Percentiles rank a stretch among this genome's conserved stretches.
These are phyloP conservation scores for Elaeis guineensis DNA, from an alignment of 176 grass and related monocot genomes.

Conservation along the genomic window DNA sequence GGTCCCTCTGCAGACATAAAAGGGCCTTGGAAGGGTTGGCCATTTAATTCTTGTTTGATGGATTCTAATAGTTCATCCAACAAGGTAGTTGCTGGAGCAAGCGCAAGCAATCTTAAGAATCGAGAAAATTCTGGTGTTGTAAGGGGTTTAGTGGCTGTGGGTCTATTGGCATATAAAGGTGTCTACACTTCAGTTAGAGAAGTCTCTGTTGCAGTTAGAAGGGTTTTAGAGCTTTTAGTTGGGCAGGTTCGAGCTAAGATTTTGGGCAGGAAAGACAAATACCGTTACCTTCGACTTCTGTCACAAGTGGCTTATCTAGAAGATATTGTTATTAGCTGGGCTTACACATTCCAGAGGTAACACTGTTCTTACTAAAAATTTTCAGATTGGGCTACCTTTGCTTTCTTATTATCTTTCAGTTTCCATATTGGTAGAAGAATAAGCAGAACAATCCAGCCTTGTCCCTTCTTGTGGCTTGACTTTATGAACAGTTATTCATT, in stretches of 20 bases:
- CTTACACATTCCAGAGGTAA: constrained; percentile 79
- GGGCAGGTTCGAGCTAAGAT: constrained; percentile 57
- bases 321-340: constrained; percentile 80
- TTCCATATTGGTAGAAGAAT: no score
- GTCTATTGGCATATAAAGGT: constrained; percentile 83
- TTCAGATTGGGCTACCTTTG: constrained; percentile 25
- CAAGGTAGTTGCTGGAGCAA: constrained; percentile 45
- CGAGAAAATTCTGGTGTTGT: constrained; percentile 46
- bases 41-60: constrained; percentile 89
- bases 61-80: constrained; percentile 26
- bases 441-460: no score
- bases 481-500: no score
- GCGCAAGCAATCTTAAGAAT: constrained; percentile 30
- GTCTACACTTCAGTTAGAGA: constrained; percentile 63
- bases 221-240: constrained; percentile 78
- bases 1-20: constrained; percentile 80
- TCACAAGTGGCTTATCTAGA: constrained; percentile 88
- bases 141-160: constrained; percentile 83
- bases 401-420: no score
- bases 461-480: no score
- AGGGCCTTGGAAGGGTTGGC: constrained; percentile 96
- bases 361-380: not conserved
- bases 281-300: constrained; percentile 64
- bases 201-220: constrained; percentile 81
- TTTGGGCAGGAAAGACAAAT: constrained; percentile 54